A percentile compares a stretch with the other conserved stretches of the same genome.
Conservation (phyloP, 2,329 filamentous ascomycete species). For the Penicillium oxalicum region DNA sequence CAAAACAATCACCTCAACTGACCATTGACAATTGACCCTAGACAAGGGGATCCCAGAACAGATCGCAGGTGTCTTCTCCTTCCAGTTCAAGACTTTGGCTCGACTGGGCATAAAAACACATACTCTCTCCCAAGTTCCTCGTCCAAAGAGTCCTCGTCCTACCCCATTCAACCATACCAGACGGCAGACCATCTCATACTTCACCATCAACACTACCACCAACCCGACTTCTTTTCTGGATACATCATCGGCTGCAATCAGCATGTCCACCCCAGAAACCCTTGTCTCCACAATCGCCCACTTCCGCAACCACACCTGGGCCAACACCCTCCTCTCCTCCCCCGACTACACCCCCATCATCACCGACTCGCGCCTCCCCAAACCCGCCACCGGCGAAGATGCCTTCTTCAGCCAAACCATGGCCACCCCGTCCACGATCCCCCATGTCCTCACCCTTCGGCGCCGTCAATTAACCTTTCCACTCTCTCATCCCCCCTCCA, state of each 20-base stretch:
- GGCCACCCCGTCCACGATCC: slow-evolving; percentile 35
- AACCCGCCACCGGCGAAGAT: slow-evolving; percentile 40
- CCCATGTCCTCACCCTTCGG: slow-evolving; percentile 37
- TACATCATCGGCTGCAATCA: background rate
- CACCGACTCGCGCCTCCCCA: slow-evolving; percentile 37
- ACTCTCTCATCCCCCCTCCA: slow-evolving; percentile 13
- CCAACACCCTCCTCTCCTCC: slow-evolving; percentile 27
- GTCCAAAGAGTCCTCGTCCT: no score
- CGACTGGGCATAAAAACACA: no score
- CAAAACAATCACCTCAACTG: no score
- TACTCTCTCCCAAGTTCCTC: no score
- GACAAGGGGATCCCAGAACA: no score
- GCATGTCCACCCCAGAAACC: slow-evolving; percentile 15
- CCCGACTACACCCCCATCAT: slow-evolving; percentile 34
- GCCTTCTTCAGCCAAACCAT: slow-evolving; percentile 39
- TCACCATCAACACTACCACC: no score
- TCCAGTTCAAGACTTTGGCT: no score
- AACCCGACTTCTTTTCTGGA: no score
- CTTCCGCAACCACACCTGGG: slow-evolving; percentile 27
- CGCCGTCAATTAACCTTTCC: slow-evolving; percentile 23
- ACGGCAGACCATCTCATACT: no score
- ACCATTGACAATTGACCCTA: no score
- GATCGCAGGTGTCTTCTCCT: no score
- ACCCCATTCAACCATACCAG: no score
- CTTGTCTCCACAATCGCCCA: slow-evolving; percentile 17